Percentiles rank a stretch among this genome's conserved stretches.
These are phyloP conservation scores for Cyphellophora attinorum DNA, from an alignment of 2,329 filamentous ascomycete species.

Conservation along the genomic window DNA sequence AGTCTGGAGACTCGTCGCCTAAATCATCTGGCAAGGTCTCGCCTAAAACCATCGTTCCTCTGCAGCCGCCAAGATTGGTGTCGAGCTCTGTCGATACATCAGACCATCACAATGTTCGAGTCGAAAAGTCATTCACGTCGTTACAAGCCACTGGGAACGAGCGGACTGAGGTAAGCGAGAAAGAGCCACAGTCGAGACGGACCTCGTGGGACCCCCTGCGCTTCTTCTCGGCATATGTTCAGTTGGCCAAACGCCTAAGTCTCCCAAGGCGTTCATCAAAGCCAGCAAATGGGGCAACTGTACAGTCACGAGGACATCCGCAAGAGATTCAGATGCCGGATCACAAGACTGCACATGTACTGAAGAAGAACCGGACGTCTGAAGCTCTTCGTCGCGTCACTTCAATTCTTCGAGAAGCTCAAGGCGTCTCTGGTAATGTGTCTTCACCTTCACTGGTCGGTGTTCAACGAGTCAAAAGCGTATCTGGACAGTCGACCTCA, in stretches of 20 bases:
- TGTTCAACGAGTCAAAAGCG: constrained; percentile 4
- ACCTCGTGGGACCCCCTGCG: constrained; percentile 9
- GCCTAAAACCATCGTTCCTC: neutral
- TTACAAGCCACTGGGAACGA: neutral
- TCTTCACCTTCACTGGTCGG: constrained; percentile 4
- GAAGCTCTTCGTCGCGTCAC: constrained; percentile 11
- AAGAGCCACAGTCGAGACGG: constrained; percentile 4
- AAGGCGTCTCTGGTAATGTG: neutral
- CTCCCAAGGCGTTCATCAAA: too few species aligned
- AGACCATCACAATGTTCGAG: neutral
- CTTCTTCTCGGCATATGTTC: constrained; percentile 11
- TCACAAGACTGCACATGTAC: constrained; percentile 9
- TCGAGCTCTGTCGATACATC: neutral
- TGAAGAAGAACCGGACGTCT: constrained; percentile 13
- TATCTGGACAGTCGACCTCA: constrained; percentile 5
- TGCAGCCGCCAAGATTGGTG: neutral
- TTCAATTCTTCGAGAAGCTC: constrained; percentile 12
- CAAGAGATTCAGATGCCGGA: constrained; percentile 8
- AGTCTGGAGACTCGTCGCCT: neutral
- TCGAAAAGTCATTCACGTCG: constrained; percentile 3
- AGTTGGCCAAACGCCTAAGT: constrained; percentile 6
- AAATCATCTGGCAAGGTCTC: neutral
- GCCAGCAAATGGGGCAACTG: too few species aligned
- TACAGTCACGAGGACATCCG: too few species aligned
- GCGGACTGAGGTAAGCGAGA: neutral